A percentile compares a stretch with the other conserved stretches of the same genome.
These are phyloP conservation scores for Acephala macrosclerotiorum DNA, from an alignment of 2,329 filamentous ascomycete genomes.

Conservation along the genomic window DNA sequence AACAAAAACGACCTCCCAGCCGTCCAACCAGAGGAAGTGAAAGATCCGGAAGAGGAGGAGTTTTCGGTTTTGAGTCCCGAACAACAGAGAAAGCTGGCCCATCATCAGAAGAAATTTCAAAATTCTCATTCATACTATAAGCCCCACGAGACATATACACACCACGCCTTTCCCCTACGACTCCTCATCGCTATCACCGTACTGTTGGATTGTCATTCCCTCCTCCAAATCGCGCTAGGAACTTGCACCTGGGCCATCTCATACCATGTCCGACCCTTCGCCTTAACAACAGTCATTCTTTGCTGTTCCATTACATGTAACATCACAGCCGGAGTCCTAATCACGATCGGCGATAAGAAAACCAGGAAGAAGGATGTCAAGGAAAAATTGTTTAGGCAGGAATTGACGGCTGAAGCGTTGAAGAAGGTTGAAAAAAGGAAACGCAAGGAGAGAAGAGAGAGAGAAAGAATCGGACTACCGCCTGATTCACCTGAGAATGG, in stretches of 20 bases:
- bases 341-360: slow-evolving; percentile 76
- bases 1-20: slow-evolving; percentile 68
- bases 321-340: slow-evolving; percentile 77
- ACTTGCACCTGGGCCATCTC: slow-evolving; percentile 81
- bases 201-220: slow-evolving; percentile 79
- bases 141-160: slow-evolving; percentile 84
- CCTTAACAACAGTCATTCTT: slow-evolving; percentile 82
- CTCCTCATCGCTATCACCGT: slow-evolving; percentile 81
- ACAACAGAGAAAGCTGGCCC: slow-evolving; percentile 74
- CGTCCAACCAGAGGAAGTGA: slow-evolving; percentile 38
- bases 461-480: slow-evolving; percentile 1
- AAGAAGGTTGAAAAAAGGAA: slow-evolving; percentile 47
- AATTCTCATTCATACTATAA: slow-evolving; percentile 91
- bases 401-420: slow-evolving; percentile 73
- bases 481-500: background rate
- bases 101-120: slow-evolving; percentile 82
- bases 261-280: slow-evolving; percentile 72
- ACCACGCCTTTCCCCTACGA: slow-evolving; percentile 78
- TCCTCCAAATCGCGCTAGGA: slow-evolving; percentile 82
- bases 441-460: slow-evolving; percentile 28
- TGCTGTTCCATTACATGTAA: slow-evolving; percentile 81
- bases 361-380: slow-evolving; percentile 88
- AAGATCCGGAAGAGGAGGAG: slow-evolving; percentile 46
- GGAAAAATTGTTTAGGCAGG: slow-evolving; percentile 77
- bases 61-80: slow-evolving; percentile 68